Conservation (phyloP, 805 yeast genomes). For the Candida taoyuanica region DNA sequence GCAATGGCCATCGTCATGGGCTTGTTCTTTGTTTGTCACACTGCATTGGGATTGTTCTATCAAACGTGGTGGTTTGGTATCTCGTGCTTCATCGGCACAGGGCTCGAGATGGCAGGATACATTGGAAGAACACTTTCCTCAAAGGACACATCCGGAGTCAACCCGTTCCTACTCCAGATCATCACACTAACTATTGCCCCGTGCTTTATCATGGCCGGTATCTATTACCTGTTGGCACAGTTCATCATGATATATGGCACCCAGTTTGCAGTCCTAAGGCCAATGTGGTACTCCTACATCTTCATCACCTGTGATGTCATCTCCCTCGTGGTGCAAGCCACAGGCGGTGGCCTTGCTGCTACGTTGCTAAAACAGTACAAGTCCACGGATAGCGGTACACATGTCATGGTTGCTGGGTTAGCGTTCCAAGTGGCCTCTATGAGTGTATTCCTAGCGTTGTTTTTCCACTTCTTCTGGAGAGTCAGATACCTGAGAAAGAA, state of each 20-base stretch:
- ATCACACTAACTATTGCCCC: constrained; percentile 73
- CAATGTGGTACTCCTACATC: constrained; percentile 56
- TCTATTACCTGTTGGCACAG: constrained; percentile 69
- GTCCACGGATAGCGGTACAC: constrained; percentile 42
- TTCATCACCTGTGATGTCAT: constrained; percentile 66
- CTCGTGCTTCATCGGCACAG: constrained; percentile 50
- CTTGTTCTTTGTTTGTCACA: constrained; percentile 39
- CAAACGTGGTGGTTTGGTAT: constrained; percentile 62
- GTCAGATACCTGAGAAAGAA: constrained; percentile 19
- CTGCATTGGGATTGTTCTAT: constrained; percentile 38
- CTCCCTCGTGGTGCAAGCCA: constrained; percentile 62
- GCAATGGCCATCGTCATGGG: constrained; percentile 54
- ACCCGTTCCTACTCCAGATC: constrained; percentile 57
- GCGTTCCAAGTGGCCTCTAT: constrained; percentile 70
- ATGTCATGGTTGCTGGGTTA: constrained; percentile 72
- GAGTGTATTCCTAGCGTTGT: constrained; percentile 50
- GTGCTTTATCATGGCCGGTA: constrained; percentile 77
- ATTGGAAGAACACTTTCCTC: constrained; percentile 51
- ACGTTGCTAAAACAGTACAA: constrained; percentile 31
- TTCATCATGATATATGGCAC: constrained; percentile 57
- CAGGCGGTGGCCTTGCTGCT: constrained; percentile 74
- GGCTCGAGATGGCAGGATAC: constrained; percentile 65
- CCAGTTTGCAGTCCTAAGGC: constrained; percentile 45
- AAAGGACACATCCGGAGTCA: constrained; percentile 30
- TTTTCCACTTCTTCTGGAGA: constrained; percentile 41